Conservation (phyloP, 441 rosid genomes). For the Corymbia citriodora region DNA sequence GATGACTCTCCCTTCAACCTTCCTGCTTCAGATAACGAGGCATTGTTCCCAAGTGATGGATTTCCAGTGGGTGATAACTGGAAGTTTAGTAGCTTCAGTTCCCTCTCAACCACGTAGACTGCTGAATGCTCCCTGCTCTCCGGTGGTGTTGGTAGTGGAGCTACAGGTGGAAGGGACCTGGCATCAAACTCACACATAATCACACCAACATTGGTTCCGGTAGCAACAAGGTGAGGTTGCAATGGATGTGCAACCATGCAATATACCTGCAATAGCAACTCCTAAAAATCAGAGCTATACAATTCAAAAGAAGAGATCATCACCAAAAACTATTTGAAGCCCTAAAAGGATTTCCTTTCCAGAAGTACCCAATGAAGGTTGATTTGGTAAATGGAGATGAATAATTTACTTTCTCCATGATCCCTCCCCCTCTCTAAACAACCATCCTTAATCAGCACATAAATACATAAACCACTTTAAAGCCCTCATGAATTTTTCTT, state of each 20-base stretch:
- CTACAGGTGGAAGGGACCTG: conserved; percentile 89
- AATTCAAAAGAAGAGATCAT: not conserved
- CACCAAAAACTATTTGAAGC: not conserved
- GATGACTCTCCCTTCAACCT: conserved; percentile 68
- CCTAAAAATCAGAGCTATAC: conserved; percentile 10
- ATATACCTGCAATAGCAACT: conserved; percentile 61
- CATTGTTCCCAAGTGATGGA: conserved; percentile 87
- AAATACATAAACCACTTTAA: not conserved
- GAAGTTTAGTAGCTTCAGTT: conserved; percentile 79
- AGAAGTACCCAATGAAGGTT: not conserved
- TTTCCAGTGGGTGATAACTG: conserved; percentile 76
- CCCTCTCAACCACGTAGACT: conserved; percentile 82
- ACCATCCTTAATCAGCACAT: not conserved
- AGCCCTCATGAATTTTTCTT: not conserved
- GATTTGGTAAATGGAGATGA: not conserved
- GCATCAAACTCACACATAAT: conserved; percentile 95
- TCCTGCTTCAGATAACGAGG: conserved; percentile 82
- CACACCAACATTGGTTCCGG: conserved; percentile 95
- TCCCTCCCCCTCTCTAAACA: not conserved
- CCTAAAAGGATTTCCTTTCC: not conserved
- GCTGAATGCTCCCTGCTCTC: conserved; percentile 96
- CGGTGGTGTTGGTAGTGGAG: conserved; percentile 72
- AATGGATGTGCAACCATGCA: conserved; percentile 98
- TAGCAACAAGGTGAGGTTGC: conserved; percentile 97
- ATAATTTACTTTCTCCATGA: not conserved